Percentiles rank a stretch among this genome's conserved stretches.
Evolutionary conservation across 2,329 filamentous ascomycete species (phyloP).

Genomic region (Pseudopyricularia cyperi): DNA sequence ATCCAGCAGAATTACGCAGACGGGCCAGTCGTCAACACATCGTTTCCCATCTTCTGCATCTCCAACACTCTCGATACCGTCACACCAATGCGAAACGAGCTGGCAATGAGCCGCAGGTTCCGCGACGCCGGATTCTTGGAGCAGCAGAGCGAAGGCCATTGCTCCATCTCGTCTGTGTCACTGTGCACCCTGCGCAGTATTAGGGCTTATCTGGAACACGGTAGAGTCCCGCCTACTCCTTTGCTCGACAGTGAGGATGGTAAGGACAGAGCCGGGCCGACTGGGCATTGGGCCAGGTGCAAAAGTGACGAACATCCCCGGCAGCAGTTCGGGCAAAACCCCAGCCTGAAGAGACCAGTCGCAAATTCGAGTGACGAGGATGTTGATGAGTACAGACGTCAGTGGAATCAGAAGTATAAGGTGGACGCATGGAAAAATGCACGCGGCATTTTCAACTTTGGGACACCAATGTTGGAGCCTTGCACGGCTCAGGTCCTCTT

Average conservation of each 20-base stretch:
- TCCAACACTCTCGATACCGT: constrained; percentile 46
- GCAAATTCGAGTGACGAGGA: background rate
- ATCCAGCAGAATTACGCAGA: constrained; percentile 12
- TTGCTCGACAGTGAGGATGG: background rate
- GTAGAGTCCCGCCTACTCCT: constrained; percentile 18
- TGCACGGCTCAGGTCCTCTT: background rate
- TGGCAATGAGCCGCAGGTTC: constrained; percentile 24
- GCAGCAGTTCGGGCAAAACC: background rate
- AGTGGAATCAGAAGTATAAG: background rate
- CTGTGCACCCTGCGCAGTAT: constrained; percentile 21
- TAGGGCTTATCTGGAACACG: constrained; percentile 20
- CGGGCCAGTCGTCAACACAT: constrained; percentile 23
- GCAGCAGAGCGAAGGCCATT: constrained; percentile 21
- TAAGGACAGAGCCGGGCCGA: background rate
- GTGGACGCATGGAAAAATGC: background rate
- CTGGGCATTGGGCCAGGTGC: constrained; percentile 1
- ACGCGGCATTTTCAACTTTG: background rate
- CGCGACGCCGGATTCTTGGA: constrained; percentile 22
- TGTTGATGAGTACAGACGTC: background rate
- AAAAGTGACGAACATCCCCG: constrained; percentile 4
- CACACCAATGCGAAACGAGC: constrained; percentile 36
- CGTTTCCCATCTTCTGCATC: constrained; percentile 42
- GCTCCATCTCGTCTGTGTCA: constrained; percentile 19
- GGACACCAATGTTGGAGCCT: background rate
- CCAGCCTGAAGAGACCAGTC: background rate